phyloP scores from a whole-genome alignment of 2,329 filamentous ascomycete genomes.

The Colletotrichum lentis region DNA sequence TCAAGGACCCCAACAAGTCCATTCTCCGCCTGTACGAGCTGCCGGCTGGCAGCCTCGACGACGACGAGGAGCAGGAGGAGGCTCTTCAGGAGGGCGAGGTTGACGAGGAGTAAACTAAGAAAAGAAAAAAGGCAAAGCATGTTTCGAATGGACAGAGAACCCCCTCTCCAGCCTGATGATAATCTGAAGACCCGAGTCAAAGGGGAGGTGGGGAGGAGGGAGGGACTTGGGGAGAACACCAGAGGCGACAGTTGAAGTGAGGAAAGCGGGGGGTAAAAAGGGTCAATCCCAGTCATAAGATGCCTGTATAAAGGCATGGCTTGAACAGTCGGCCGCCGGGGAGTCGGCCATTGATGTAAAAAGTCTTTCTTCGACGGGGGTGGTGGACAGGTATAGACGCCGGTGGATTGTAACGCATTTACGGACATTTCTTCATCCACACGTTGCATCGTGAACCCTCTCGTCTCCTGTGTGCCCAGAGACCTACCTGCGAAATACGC shows the following conservation, averaged over 20 bases:
- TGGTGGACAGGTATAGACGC: slow-evolving; percentile 36
- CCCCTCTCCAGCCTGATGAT: background rate
- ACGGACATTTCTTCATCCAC: slow-evolving; percentile 32
- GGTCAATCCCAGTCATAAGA: slow-evolving; percentile 16
- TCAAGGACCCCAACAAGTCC: slow-evolving; percentile 96
- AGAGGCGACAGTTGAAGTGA: slow-evolving; percentile 1
- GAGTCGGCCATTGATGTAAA: slow-evolving; percentile 36
- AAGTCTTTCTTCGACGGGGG: slow-evolving; percentile 36
- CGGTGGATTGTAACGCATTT: slow-evolving; percentile 37
- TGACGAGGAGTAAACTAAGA: slow-evolving; percentile 43
- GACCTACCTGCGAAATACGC: too few species aligned
- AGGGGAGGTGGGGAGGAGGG: background rate
- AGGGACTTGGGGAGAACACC: background rate
- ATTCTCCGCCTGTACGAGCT: slow-evolving; percentile 94
- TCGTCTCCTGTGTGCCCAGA: too few species aligned
- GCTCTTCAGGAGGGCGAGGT: slow-evolving; percentile 57
- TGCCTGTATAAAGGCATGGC: slow-evolving; percentile 32
- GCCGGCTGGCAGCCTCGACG: slow-evolving; percentile 86
- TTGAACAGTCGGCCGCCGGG: slow-evolving; percentile 28
- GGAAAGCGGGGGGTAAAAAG: slow-evolving; percentile 2
- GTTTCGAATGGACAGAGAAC: background rate
- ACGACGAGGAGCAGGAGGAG: slow-evolving; percentile 78
- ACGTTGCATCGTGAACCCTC: too few species aligned
- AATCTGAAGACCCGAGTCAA: background rate
- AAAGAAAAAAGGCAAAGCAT: slow-evolving; percentile 26